phyloP scores from a whole-genome alignment of 2,329 filamentous ascomycete genomes.

The Hymenotorrendiella dingleyae region DNA sequence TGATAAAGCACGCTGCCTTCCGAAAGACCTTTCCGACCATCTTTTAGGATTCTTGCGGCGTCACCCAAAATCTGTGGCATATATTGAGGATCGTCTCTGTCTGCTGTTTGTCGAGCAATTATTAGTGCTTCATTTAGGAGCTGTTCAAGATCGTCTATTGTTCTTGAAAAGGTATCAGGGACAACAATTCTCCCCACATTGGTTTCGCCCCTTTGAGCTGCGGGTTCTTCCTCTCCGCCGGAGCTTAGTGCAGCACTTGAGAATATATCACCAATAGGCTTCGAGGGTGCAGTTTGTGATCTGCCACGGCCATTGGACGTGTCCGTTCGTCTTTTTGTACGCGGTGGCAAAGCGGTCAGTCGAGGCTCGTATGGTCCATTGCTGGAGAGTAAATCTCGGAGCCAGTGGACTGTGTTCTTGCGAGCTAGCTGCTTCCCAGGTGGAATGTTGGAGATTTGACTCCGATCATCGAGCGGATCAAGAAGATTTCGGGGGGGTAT shows the following conservation, averaged over 20 bases:
- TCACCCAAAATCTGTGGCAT: conserved; percentile 18
- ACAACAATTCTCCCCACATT: conserved; percentile 4
- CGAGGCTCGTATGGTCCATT: conserved; percentile 23
- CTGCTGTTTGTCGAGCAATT: conserved; percentile 32
- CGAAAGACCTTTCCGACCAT: conserved; percentile 11
- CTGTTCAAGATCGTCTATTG: conserved; percentile 32
- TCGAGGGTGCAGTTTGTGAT: conserved; percentile 11
- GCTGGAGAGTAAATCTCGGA: conserved; percentile 23
- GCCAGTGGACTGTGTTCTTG: conserved; percentile 25
- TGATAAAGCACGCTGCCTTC: background rate
- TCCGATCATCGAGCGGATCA: conserved; percentile 5
- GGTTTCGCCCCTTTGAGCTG: conserved; percentile 3
- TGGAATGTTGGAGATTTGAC: conserved; percentile 6
- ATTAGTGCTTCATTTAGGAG: conserved; percentile 33
- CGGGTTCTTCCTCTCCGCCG: conserved; percentile 3
- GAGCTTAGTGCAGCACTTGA: conserved; percentile 10
- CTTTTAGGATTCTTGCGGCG: conserved; percentile 21
- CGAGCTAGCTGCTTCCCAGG: conserved; percentile 10
- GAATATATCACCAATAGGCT: conserved; percentile 12
- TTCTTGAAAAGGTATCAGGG: conserved; percentile 29
- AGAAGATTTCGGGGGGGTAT: background rate
- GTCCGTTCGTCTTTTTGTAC: conserved; percentile 12
- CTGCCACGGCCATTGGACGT: conserved; percentile 5
- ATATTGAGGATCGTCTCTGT: conserved; percentile 19
- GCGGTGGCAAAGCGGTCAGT: conserved; percentile 26